Evolutionary conservation across 352 stramenopile genomes (phyloP).

Genomic region (Pythium volutum): DNA sequence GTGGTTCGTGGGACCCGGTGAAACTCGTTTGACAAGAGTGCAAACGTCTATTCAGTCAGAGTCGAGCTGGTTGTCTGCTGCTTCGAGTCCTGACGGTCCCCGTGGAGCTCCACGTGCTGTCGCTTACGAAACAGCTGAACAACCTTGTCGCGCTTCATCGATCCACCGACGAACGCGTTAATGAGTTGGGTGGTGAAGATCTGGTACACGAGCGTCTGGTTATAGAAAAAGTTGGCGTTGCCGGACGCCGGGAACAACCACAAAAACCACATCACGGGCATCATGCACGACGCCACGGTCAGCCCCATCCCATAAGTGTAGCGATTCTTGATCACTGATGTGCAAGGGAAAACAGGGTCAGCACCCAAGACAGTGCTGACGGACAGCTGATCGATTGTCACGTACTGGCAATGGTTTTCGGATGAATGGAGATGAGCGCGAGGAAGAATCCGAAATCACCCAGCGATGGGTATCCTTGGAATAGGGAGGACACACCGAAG

Average conservation of each 20-base stretch:
- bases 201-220: conserved; percentile 85
- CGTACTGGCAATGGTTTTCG: conserved; percentile 77
- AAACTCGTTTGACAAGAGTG: neutral
- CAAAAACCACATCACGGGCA: conserved; percentile 87
- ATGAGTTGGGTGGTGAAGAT: conserved; percentile 80
- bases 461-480: conserved; percentile 77
- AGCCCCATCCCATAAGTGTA: conserved; percentile 73
- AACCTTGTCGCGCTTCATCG: conserved; percentile 85
- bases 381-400: neutral
- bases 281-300: conserved; percentile 62
- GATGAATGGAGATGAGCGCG: conserved; percentile 59
- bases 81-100: neutral
- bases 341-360: neutral
- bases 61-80: neutral
- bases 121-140: conserved; percentile 50
- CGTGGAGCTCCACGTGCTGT: neutral
- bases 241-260: conserved; percentile 82
- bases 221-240: conserved; percentile 91
- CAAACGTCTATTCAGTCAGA: conserved; percentile 13
- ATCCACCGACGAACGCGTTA: conserved; percentile 69
- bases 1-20: conserved; percentile 44
- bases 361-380: neutral
- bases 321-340: conserved; percentile 68
- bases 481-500: conserved; percentile 73
- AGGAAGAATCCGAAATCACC: conserved; percentile 82